These are phyloP conservation scores for Fusarium sacchari DNA, from an alignment of 2,329 filamentous ascomycete species.

Conservation along the genomic window DNA sequence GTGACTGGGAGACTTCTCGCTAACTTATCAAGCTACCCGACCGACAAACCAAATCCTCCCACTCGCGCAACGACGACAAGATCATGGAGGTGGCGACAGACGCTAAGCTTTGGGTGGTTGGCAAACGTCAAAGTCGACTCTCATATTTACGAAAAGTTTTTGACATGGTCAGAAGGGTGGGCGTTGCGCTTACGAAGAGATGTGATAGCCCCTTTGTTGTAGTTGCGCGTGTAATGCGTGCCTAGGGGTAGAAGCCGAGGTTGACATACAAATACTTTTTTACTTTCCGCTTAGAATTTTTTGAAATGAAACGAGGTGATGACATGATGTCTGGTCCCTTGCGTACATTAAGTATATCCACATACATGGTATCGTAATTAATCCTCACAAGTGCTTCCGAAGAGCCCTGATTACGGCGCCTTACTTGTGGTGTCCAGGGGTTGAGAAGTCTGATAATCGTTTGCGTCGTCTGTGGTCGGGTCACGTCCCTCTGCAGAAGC, in stretches of 20 bases:
- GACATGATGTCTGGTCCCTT: constrained; percentile 21
- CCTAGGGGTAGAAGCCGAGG: constrained; percentile 63
- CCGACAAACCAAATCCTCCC: constrained; percentile 48
- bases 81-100: constrained; percentile 57
- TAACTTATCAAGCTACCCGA: constrained; percentile 47
- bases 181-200: constrained; percentile 59
- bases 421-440: background rate
- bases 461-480: background rate
- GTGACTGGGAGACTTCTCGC: background rate
- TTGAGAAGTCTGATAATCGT: background rate
- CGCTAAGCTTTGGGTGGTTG: constrained; percentile 56
- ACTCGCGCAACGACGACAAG: constrained; percentile 52
- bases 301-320: constrained; percentile 45
- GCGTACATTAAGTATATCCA: background rate
- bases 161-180: constrained; percentile 64
- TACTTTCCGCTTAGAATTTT: constrained; percentile 52
- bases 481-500: background rate
- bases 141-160: constrained; percentile 68
- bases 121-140: constrained; percentile 61
- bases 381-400: background rate
- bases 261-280: constrained; percentile 66
- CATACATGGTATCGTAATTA: background rate
- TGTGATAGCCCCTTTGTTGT: constrained; percentile 61
- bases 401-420: background rate
- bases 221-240: constrained; percentile 60